phyloP scores from a whole-genome alignment of 768 basidiomycete genomes.

The Suillus occidentalis region DNA sequence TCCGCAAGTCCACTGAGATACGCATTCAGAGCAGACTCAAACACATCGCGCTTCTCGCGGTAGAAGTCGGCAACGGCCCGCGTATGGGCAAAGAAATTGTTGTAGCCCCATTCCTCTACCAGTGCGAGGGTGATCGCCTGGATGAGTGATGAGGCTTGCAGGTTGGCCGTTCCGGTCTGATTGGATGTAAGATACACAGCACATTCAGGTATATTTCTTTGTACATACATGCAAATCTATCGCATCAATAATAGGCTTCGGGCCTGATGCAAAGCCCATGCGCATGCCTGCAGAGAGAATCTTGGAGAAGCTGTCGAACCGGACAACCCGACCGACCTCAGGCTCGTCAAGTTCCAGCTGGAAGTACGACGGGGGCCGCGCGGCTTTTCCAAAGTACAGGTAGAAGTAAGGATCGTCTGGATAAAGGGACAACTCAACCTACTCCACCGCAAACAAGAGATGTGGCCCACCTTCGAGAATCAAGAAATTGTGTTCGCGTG shows the following conservation, averaged over 20 bases:
- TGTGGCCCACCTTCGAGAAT: constrained; percentile 75
- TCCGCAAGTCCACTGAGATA: constrained; percentile 79
- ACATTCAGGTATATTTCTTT: constrained; percentile 14
- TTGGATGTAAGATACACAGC: constrained; percentile 12
- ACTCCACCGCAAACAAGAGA: not conserved
- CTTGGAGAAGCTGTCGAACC: constrained; percentile 91
- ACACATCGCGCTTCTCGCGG: constrained; percentile 68
- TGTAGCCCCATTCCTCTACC: constrained; percentile 71
- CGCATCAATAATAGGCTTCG: constrained; percentile 60
- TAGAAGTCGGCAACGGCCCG: constrained; percentile 72
- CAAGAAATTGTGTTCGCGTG: constrained; percentile 71
- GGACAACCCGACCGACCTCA: constrained; percentile 74
- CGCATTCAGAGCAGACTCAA: constrained; percentile 71
- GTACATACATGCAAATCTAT: constrained; percentile 69
- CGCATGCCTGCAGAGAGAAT: constrained; percentile 75
- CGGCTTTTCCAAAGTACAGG: constrained; percentile 67
- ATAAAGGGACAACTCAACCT: not conserved
- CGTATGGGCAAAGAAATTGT: constrained; percentile 72
- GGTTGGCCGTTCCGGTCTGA: constrained; percentile 65
- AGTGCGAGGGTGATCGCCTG: constrained; percentile 62
- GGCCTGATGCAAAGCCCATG: constrained; percentile 80
- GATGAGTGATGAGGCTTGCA: constrained; percentile 64
- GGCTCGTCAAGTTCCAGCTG: constrained; percentile 67
- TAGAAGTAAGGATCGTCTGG: constrained; percentile 81
- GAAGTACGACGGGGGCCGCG: constrained; percentile 79